Evolutionary conservation across 768 basidiomycete genomes (phyloP).

Genomic region (Boletus rubroflammeus): DNA sequence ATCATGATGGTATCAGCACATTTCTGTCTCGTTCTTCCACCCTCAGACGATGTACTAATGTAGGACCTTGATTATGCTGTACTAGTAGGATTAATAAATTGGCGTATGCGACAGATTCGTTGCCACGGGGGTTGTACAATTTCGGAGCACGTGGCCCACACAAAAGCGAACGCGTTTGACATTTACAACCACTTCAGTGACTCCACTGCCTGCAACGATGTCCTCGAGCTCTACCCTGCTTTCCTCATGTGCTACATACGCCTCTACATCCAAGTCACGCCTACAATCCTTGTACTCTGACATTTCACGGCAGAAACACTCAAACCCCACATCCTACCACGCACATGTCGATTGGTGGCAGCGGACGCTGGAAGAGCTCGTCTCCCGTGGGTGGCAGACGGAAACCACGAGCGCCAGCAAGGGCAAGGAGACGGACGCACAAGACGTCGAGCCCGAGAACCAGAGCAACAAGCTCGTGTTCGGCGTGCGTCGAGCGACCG

Average conservation of each 20-base stretch:
- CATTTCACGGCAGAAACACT: conserved; percentile 75
- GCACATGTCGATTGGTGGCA: conserved; percentile 91
- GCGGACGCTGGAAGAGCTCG: conserved; percentile 55
- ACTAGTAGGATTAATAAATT: not conserved
- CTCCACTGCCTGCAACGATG: conserved; percentile 13
- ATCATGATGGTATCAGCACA: too few species aligned
- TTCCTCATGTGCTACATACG: conserved; percentile 26
- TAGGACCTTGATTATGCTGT: not conserved
- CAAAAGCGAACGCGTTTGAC: conserved; percentile 6
- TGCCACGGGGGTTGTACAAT: too few species aligned
- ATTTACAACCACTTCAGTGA: not conserved
- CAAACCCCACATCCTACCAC: conserved; percentile 79
- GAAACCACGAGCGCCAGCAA: conserved; percentile 12
- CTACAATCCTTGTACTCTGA: conserved; percentile 86
- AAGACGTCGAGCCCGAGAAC: conserved; percentile 9
- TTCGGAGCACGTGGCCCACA: conserved; percentile 10
- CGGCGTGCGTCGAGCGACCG: conserved; percentile 47
- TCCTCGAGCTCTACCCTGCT: conserved; percentile 15
- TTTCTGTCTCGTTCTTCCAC: too few species aligned
- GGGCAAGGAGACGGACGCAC: conserved; percentile 6
- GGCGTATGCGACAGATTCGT: too few species aligned
- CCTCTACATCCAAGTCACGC: conserved; percentile 39
- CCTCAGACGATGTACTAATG: too few species aligned
- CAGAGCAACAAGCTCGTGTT: conserved; percentile 56
- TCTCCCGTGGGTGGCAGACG: conserved; percentile 54